Conservation (phyloP, 768 basidiomycete genomes). For the Boletus reticuloceps region DNA sequence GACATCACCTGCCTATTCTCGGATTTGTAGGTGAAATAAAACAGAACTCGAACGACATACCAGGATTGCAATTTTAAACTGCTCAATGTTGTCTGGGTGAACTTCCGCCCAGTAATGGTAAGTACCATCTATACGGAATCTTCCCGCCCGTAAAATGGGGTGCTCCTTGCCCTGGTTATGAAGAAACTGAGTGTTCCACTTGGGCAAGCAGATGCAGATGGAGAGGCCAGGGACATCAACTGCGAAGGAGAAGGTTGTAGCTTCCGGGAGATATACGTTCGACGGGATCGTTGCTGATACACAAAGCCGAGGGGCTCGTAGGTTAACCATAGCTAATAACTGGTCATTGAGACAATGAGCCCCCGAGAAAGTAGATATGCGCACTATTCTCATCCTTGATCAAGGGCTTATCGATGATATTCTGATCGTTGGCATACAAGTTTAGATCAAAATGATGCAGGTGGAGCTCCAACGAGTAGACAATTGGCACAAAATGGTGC, state of each 20-base stretch:
- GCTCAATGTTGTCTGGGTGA: conserved; percentile 71
- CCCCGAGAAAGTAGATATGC: conserved; percentile 2
- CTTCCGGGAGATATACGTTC: conserved; percentile 69
- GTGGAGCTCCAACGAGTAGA: conserved; percentile 69
- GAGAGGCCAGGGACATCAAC: conserved; percentile 57
- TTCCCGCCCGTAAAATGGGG: conserved; percentile 58
- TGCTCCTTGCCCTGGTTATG: conserved; percentile 60
- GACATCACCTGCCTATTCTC: conserved; percentile 45
- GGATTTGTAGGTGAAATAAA: neutral
- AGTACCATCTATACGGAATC: conserved; percentile 59
- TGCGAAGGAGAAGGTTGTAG: conserved; percentile 62
- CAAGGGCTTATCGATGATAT: conserved; percentile 89
- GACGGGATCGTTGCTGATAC: conserved; percentile 59
- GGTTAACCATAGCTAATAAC: conserved; percentile 63
- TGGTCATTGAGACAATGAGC: neutral
- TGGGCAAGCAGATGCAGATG: conserved; percentile 68
- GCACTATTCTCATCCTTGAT: conserved; percentile 82
- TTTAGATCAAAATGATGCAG: conserved; percentile 76
- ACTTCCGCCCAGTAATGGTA: conserved; percentile 74
- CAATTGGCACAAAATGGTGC: conserved; percentile 78
- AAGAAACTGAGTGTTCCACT: conserved; percentile 84
- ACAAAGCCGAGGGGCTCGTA: conserved; percentile 57
- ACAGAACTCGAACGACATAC: conserved; percentile 34
- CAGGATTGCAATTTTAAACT: conserved; percentile 62
- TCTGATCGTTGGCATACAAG: conserved; percentile 91